Conservation (phyloP, 2,329 filamentous ascomycete species). For the Beauveria rudraprayagi region DNA sequence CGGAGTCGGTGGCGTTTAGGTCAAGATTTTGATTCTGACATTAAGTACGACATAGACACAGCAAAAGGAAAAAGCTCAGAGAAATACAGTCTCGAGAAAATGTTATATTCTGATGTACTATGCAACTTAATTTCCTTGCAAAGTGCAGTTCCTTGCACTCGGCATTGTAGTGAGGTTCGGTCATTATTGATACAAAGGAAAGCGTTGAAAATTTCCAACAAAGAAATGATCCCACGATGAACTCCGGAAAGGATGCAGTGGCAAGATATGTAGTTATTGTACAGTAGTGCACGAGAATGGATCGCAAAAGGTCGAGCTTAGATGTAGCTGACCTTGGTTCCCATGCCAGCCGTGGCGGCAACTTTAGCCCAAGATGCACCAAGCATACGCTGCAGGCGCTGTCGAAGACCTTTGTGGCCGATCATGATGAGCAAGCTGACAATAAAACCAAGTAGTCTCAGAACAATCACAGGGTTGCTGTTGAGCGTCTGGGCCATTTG, state of each 20-base stretch:
- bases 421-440: slow-evolving; percentile 70
- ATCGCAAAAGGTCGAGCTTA: slow-evolving; percentile 32
- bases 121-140: slow-evolving; percentile 1
- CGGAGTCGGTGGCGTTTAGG: slow-evolving; percentile 11
- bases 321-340: slow-evolving; percentile 95
- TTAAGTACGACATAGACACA: not conserved
- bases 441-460: slow-evolving; percentile 67
- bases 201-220: slow-evolving; percentile 6
- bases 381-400: slow-evolving; percentile 62
- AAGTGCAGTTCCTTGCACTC: not conserved
- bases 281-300: slow-evolving; percentile 15
- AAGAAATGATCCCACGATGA: not conserved
- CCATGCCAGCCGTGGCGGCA: slow-evolving; percentile 83
- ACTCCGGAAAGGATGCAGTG: slow-evolving; percentile 13
- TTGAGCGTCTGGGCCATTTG: slow-evolving; percentile 42
- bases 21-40: not conserved
- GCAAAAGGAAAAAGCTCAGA: not conserved
- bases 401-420: slow-evolving; percentile 64
- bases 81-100: not conserved
- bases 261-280: slow-evolving; percentile 14
- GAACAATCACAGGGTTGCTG: slow-evolving; percentile 48
- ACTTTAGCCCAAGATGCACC: slow-evolving; percentile 72
- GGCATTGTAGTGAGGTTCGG: slow-evolving; percentile 1
- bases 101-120: slow-evolving; percentile 1
- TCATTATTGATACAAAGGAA: slow-evolving; percentile 13